phyloP scores from a whole-genome alignment of 176 grass and related monocot genomes.

The Eleusine coracana region DNA sequence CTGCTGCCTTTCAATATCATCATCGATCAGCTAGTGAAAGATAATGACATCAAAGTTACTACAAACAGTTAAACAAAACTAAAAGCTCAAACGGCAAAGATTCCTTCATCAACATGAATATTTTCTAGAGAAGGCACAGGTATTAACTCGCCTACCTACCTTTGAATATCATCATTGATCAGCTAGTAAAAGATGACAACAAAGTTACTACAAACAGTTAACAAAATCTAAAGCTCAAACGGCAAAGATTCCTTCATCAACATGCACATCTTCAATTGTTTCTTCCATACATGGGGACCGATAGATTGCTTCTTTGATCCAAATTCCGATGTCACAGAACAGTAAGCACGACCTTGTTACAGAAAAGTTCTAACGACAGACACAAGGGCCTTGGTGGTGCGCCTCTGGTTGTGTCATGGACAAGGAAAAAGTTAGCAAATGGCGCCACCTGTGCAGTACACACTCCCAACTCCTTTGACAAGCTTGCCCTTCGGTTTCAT shows the following conservation, averaged over 20 bases:
- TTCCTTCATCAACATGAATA: no score
- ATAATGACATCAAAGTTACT: no score
- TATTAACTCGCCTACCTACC: background rate
- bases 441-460: background rate
- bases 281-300: background rate
- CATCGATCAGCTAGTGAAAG: no score
- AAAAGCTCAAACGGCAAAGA: no score
- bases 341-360: background rate
- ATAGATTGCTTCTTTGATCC: background rate
- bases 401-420: background rate
- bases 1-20: no score
- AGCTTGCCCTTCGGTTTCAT: background rate
- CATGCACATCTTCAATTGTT: background rate
- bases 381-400: background rate
- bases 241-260: constrained; percentile 15
- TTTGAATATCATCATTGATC: background rate
- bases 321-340: background rate
- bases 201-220: background rate
- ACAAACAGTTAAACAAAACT: no score
- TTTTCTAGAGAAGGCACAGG: background rate
- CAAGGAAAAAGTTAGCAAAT: constrained; percentile 16
- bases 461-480: background rate
- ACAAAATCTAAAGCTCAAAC: background rate
- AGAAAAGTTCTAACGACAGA: background rate
- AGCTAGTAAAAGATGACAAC: background rate